phyloP scores from a whole-genome alignment of 2,329 filamentous ascomycete species.

The Dactylellina cionopaga region DNA sequence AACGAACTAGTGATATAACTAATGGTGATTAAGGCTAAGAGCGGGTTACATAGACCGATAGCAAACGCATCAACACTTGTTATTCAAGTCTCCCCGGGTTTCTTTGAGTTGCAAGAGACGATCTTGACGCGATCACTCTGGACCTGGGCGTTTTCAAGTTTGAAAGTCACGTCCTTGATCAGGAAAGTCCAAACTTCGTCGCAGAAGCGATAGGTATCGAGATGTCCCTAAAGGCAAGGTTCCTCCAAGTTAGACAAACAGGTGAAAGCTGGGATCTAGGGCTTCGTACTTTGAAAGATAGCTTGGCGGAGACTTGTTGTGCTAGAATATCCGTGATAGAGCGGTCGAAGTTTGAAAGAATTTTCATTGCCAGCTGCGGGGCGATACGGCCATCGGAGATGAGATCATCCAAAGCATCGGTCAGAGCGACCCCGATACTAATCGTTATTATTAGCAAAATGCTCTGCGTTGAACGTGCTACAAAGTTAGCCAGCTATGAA shows the following conservation, averaged over 20 bases:
- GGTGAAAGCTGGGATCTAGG: neutral
- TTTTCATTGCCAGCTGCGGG: slow-evolving; percentile 98
- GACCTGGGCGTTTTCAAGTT: slow-evolving; percentile 77
- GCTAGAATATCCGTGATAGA: slow-evolving; percentile 89
- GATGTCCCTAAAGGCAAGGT: slow-evolving; percentile 76
- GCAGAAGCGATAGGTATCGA: slow-evolving; percentile 98
- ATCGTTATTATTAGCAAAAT: slow-evolving; percentile 45
- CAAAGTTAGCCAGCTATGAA: neutral
- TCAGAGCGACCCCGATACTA: slow-evolving; percentile 92
- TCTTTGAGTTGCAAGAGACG: slow-evolving; percentile 95
- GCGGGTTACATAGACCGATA: too few relatives aligned
- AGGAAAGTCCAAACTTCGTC: slow-evolving; percentile 99
- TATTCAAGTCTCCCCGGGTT: slow-evolving; percentile 68
- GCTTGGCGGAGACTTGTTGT: slow-evolving; percentile 87
- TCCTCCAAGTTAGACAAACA: neutral
- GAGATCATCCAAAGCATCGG: slow-evolving; percentile 95
- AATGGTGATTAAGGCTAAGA: too few relatives aligned
- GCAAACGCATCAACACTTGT: too few relatives aligned
- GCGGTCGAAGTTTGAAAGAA: slow-evolving; percentile 93
- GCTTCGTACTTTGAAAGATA: slow-evolving; percentile 87
- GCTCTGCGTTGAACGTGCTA: slow-evolving; percentile 49
- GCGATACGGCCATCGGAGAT: slow-evolving; percentile 96
- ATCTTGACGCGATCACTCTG: slow-evolving; percentile 77
- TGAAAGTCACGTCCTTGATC: slow-evolving; percentile 98
- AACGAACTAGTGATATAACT: too few relatives aligned